These are phyloP conservation scores for Melastoma candidum DNA, from an alignment of 441 rosid genomes.

Conservation along the genomic window DNA sequence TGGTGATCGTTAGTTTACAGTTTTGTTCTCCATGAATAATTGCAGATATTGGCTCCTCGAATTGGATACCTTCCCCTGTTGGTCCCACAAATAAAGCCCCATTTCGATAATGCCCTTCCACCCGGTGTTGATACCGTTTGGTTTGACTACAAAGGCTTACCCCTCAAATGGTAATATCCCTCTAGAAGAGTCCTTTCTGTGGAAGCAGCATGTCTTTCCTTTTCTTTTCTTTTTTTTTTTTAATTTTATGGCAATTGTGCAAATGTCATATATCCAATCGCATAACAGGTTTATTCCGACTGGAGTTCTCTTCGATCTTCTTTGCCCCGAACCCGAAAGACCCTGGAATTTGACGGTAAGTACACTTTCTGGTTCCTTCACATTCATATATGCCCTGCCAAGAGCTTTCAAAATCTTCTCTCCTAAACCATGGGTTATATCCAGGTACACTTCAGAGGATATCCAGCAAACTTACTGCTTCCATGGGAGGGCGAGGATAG, in stretches of 20 bases:
- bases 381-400: background rate
- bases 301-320: constrained; percentile 87
- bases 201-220: background rate
- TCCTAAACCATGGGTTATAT: constrained; percentile 1
- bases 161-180: constrained; percentile 66
- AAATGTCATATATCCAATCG: constrained; percentile 5
- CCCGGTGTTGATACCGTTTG: constrained; percentile 86
- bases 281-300: constrained; percentile 74
- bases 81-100: constrained; percentile 53
- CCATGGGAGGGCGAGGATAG: constrained; percentile 96
- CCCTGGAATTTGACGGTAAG: constrained; percentile 91
- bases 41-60: constrained; percentile 66
- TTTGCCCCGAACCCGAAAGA: constrained; percentile 73
- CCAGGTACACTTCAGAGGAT: constrained; percentile 94
- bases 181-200: background rate
- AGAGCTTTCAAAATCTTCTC: background rate
- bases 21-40: background rate
- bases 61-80: constrained; percentile 78
- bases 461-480: constrained; percentile 59
- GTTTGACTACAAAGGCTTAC: constrained; percentile 87
- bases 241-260: background rate
- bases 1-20: too few species aligned
- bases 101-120: constrained; percentile 75
- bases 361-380: background rate
- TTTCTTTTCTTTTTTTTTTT: background rate